Evolutionary conservation across 1,139 yeast species (phyloP), one percentile per base, ranked within the genome.

Genomic region (Arxiozyma bovina): DNA sequence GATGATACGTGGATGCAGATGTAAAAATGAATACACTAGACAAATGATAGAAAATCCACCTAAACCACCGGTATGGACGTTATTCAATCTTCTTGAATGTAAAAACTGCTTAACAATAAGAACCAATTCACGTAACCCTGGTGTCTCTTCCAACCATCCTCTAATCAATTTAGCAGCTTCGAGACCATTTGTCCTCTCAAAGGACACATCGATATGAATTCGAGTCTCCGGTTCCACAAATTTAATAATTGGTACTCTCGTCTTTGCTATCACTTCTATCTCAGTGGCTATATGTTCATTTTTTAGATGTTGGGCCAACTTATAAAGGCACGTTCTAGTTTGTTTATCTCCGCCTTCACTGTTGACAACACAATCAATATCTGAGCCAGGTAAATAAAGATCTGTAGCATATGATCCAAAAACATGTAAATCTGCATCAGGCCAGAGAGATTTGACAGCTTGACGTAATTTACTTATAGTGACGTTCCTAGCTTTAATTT

Each of bases 381-480:
- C 99, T 0, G 97, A 89, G 0, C 96, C 96, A 0, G 99, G 99
- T 23, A 94, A 74, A 64, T 91, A 93, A 59, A 94, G 74, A 67
- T 91, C 97, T 0, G 99, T 91, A 1, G 99, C 97, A 69, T 83
- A 88, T 0, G 98, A 90, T 0, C 99, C 99, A 74, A 94, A 93
- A 17, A 91, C 96, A 62, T 85, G 87, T 8, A 87, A 80, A 56
- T 86, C 88, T 2, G 96, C 85, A 58, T 82, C 88, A 0, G 84
- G 82, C 98, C 99, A 93, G 55, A 86, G 74, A 1, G 72, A 64
- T 42, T 70, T 70, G 7, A 91, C 86, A 17, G 81, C 76, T 6
- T 69, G 66, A 57, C 85, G 82, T 48, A 94, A 73, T 50, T 80
- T 76, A 45, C 76, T 71, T 25, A 93, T 85, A 1, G 90, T 85